Percentiles rank a stretch among this genome's conserved stretches.
Conservation (phyloP, 306 rosid species). For the Lathyrus oleraceus region DNA sequence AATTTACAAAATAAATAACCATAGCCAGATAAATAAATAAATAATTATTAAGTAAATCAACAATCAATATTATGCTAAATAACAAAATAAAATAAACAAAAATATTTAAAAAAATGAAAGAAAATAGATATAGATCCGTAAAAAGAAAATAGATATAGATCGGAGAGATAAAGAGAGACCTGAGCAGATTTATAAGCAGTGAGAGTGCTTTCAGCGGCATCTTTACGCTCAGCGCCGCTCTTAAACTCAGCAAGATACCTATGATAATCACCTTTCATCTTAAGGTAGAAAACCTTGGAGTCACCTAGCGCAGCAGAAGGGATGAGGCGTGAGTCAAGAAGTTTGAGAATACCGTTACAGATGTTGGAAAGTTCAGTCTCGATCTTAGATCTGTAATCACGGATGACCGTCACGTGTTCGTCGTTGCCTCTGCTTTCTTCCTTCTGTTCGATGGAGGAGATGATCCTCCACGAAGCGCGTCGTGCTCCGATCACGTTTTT, state of each 20-base stretch:
- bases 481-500: slow-evolving; percentile 97
- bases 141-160: not conserved
- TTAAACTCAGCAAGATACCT: slow-evolving; percentile 97
- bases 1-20: not conserved
- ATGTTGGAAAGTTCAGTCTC: slow-evolving; percentile 84
- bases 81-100: not conserved
- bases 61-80: not conserved
- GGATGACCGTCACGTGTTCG: slow-evolving; percentile 80
- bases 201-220: slow-evolving; percentile 96
- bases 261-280: slow-evolving; percentile 98
- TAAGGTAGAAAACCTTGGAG: slow-evolving; percentile 95
- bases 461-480: slow-evolving; percentile 94
- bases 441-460: slow-evolving; percentile 97
- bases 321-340: slow-evolving; percentile 85
- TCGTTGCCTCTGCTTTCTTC: slow-evolving; percentile 99
- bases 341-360: slow-evolving; percentile 94
- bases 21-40: not conserved
- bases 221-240: slow-evolving; percentile 91
- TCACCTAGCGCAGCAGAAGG: slow-evolving; percentile 88
- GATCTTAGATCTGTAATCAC: slow-evolving; percentile 94
- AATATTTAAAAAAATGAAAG: not conserved
- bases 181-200: slow-evolving; percentile 93
- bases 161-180: slow-evolving; percentile 41
- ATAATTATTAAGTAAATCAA: not conserved
- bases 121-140: not conserved